These are phyloP conservation scores for Rehmannia glutinosa DNA, from an alignment of 257 asterid genomes.

Conservation along the genomic window DNA sequence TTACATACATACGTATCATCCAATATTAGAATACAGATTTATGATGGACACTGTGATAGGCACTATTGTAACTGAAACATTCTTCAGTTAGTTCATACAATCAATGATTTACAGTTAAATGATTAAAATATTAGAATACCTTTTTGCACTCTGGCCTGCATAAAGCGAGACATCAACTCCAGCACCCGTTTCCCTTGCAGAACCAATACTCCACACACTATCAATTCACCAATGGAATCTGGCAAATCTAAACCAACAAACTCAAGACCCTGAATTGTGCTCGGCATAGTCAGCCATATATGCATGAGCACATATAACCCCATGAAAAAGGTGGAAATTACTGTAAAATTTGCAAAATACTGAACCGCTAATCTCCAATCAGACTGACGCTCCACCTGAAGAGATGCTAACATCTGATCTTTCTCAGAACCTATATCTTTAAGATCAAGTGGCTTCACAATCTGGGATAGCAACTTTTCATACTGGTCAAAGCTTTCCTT, in stretches of 20 bases:
- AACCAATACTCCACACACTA: conserved; percentile 81
- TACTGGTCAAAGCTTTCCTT: conserved; percentile 86
- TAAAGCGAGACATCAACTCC: conserved; percentile 79
- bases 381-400: conserved; percentile 70
- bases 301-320: conserved; percentile 70
- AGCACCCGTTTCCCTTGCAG: conserved; percentile 87
- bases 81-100: conserved; percentile 1
- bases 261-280: conserved; percentile 90
- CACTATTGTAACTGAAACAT: not conserved
- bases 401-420: conserved; percentile 88
- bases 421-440: conserved; percentile 73
- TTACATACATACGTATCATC: not conserved
- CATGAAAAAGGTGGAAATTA: conserved; percentile 55
- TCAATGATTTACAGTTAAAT: not conserved
- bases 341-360: conserved; percentile 82
- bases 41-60: not conserved
- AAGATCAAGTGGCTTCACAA: conserved; percentile 69
- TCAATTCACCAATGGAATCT: conserved; percentile 90
- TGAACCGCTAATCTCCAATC: conserved; percentile 84
- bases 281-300: conserved; percentile 64
- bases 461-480: conserved; percentile 59
- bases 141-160: conserved; percentile 85
- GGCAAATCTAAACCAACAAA: conserved; percentile 96
- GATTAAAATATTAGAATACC: conserved; percentile 39
- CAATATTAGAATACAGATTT: not conserved